phyloP scores from a whole-genome alignment of 805 yeast species.

The Starmerella tilneyi region DNA sequence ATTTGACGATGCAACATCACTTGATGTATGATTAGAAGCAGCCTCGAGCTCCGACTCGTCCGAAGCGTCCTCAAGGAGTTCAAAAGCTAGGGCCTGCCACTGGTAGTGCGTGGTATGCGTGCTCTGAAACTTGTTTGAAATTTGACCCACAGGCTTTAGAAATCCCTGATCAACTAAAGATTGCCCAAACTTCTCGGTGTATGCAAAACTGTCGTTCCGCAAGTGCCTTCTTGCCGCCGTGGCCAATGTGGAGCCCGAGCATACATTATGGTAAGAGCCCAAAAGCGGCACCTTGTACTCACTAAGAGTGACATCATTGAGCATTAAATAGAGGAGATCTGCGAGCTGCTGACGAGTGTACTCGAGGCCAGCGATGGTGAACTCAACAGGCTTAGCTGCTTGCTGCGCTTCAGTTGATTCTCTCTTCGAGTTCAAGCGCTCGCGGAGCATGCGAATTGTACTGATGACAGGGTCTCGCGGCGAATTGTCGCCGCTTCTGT shows the following conservation, averaged over 20 bases:
- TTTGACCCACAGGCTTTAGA: conserved; percentile 49
- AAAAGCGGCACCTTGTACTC: conserved; percentile 57
- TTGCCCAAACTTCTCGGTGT: conserved; percentile 68
- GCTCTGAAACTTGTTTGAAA: conserved; percentile 45
- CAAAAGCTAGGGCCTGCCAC: conserved; percentile 35
- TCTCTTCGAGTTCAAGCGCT: conserved; percentile 4
- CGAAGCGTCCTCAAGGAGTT: conserved; percentile 10
- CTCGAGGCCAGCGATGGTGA: conserved; percentile 28
- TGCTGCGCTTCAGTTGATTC: not conserved
- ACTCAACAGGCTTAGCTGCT: not conserved
- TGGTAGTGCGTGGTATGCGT: conserved; percentile 62
- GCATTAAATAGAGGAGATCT: conserved; percentile 36
- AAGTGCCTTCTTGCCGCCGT: conserved; percentile 48
- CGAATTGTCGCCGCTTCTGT: conserved; percentile 26
- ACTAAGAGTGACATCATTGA: conserved; percentile 40
- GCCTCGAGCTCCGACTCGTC: conserved; percentile 1
- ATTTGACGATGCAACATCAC: not conserved
- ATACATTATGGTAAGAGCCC: conserved; percentile 53
- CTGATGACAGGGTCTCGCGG: conserved; percentile 18
- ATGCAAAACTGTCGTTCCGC: conserved; percentile 41
- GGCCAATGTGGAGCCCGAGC: conserved; percentile 52
- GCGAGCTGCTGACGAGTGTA: conserved; percentile 34
- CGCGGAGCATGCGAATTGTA: conserved; percentile 14
- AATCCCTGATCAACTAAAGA: conserved; percentile 54
- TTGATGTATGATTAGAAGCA: not conserved